A percentile compares a stretch with the other conserved stretches of the same genome.
These are phyloP conservation scores for Leucocoprinus gongylophorus DNA, from an alignment of 1,284 basidiomycete species.

Conservation along the genomic window DNA sequence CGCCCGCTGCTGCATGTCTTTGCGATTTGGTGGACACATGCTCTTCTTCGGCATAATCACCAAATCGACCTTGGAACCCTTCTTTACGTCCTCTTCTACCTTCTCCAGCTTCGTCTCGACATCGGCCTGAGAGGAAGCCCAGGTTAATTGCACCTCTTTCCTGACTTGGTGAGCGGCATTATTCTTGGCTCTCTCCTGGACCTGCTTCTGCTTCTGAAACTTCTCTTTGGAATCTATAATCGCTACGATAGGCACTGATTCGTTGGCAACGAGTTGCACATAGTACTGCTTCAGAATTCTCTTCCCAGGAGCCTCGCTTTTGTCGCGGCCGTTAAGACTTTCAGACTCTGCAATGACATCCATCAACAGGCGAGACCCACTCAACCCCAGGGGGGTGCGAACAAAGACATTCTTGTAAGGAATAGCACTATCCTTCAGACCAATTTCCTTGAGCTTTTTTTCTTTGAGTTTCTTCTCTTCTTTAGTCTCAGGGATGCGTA, in stretches of 20 bases:
- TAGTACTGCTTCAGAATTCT: slow-evolving; percentile 7
- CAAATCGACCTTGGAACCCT: slow-evolving; percentile 50
- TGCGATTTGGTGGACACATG: slow-evolving; percentile 24
- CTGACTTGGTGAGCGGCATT: slow-evolving; percentile 33
- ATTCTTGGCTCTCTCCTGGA: slow-evolving; percentile 31
- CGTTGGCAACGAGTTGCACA: slow-evolving; percentile 39
- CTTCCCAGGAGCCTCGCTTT: slow-evolving; percentile 5
- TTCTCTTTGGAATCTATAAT: slow-evolving; percentile 36
- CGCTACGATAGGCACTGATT: slow-evolving; percentile 47
- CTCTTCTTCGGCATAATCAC: slow-evolving; percentile 47
- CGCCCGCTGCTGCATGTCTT: slow-evolving; percentile 36
- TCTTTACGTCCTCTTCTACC: slow-evolving; percentile 49
- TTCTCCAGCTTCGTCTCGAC: slow-evolving; percentile 62
- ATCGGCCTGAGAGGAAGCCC: slow-evolving; percentile 56
- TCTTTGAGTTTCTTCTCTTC: slow-evolving; percentile 3
- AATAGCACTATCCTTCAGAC: slow-evolving; percentile 19
- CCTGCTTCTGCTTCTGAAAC: slow-evolving; percentile 18
- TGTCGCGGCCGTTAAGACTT: slow-evolving; percentile 7
- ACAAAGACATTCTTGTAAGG: slow-evolving; percentile 13
- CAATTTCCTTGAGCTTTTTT: slow-evolving; percentile 9
- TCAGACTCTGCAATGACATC: slow-evolving; percentile 38
- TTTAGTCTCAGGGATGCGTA: neutral
- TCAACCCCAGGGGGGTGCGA: slow-evolving; percentile 20
- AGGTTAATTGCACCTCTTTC: slow-evolving; percentile 74
- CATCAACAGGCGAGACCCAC: slow-evolving; percentile 26